phyloP scores from a whole-genome alignment of 2,329 filamentous ascomycete species.

The Acarospora socialis region DNA sequence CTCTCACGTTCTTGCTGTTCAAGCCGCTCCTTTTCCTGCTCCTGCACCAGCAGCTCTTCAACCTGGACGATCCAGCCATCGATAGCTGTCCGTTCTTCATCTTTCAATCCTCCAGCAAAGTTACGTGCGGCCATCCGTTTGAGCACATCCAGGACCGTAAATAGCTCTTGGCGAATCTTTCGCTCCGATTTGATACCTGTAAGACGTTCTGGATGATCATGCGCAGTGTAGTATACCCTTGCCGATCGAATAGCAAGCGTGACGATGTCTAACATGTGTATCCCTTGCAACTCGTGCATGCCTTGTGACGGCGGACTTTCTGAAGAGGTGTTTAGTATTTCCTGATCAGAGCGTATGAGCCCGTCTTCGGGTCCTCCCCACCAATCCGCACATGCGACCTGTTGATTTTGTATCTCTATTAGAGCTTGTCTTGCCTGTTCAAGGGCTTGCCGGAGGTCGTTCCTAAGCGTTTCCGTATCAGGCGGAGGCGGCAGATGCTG shows the following conservation, averaged over 20 bases:
- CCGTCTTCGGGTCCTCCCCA: no score
- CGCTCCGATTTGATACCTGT: conserved; percentile 80
- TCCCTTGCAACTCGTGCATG: conserved; percentile 78
- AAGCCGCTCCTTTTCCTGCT: conserved; percentile 60
- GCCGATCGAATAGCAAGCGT: conserved; percentile 92
- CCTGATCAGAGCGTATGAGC: no score
- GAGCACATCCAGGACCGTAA: conserved; percentile 76
- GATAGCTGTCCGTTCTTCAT: conserved; percentile 65
- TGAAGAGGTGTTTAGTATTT: conserved; percentile 17
- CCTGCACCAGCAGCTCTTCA: conserved; percentile 57
- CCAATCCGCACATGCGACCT: no score
- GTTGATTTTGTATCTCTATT: conserved; percentile 36
- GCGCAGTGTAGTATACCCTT: conserved; percentile 90
- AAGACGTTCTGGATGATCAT: conserved; percentile 72
- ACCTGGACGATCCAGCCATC: conserved; percentile 67
- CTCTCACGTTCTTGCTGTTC: conserved; percentile 57
- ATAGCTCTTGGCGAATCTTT: conserved; percentile 67
- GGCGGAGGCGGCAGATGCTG: conserved; percentile 73
- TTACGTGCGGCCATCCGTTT: conserved; percentile 82
- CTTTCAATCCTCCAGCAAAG: conserved; percentile 68
- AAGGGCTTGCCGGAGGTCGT: conserved; percentile 52
- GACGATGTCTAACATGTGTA: conserved; percentile 83
- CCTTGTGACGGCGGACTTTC: conserved; percentile 35
- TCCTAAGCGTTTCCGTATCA: conserved; percentile 63
- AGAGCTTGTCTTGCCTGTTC: conserved; percentile 55